Evolutionary conservation across 23 red algal species (phyloP).

Genomic region (Gracilaria domingensis): DNA sequence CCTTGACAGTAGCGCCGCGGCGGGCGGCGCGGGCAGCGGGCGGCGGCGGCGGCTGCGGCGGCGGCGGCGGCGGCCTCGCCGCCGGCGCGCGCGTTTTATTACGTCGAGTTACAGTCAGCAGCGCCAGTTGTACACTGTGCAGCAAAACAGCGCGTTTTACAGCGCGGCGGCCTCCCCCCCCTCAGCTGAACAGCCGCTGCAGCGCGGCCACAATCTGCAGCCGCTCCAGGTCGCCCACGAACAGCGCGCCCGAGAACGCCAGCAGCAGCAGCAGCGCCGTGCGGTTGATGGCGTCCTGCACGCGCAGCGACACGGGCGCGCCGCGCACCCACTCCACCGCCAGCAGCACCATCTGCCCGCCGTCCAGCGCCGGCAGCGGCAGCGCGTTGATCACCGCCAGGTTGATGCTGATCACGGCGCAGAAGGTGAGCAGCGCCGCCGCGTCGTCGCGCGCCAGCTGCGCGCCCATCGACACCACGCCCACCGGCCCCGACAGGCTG

Average conservation of each 20-base stretch:
- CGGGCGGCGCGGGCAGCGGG: neutral
- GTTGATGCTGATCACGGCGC: slow-evolving; percentile 92
- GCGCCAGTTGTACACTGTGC: no score
- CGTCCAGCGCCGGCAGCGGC: slow-evolving; percentile 96
- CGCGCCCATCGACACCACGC: slow-evolving; percentile 95
- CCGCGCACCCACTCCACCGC: slow-evolving; percentile 81
- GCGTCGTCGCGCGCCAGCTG: slow-evolving; percentile 91
- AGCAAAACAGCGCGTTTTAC: neutral
- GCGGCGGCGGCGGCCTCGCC: no score
- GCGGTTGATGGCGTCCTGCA: slow-evolving; percentile 89
- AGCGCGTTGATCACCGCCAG: slow-evolving; percentile 95
- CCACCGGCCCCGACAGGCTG: slow-evolving; percentile 90
- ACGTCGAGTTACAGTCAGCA: no score
- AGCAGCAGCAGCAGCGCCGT: slow-evolving; percentile 93
- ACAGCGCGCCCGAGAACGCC: slow-evolving; percentile 74
- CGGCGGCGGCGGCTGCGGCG: no score
- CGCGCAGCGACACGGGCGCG: slow-evolving; percentile 63
- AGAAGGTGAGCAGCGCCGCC: slow-evolving; percentile 82
- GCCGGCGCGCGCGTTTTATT: no score
- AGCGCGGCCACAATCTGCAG: slow-evolving; percentile 71
- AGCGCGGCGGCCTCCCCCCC: no score
- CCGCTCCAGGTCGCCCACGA: slow-evolving; percentile 91
- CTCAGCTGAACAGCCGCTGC: slow-evolving; percentile 58
- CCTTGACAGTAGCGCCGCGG: neutral
- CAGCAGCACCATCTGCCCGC: slow-evolving; percentile 94